Percentiles rank a stretch among this genome's conserved stretches.
phyloP scores from a whole-genome alignment of 352 stramenopile genomes.

The Globisporangium cystogenes region DNA sequence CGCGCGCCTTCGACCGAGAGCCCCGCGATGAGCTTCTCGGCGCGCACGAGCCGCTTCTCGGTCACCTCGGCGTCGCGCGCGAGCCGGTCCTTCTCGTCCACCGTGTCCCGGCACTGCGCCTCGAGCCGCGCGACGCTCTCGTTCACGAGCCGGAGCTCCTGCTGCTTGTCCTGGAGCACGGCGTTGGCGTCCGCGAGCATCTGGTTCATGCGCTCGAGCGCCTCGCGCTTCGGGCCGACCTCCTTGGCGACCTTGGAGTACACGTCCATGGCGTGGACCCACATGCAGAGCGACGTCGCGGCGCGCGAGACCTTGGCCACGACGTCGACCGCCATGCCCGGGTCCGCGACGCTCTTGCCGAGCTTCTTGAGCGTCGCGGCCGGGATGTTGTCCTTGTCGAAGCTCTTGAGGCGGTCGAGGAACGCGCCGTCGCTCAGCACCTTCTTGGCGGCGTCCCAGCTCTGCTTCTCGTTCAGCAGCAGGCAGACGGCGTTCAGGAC shows the following conservation, averaged over 20 bases:
- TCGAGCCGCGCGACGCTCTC: conserved; percentile 88
- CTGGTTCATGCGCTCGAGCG: conserved; percentile 89
- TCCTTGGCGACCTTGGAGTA: conserved; percentile 94
- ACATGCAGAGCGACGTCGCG: conserved; percentile 93
- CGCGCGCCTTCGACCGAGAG: conserved; percentile 88
- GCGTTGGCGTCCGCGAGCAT: conserved; percentile 87
- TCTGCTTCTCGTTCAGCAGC: conserved; percentile 90
- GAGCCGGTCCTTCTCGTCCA: conserved; percentile 90
- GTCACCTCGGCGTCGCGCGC: conserved; percentile 84
- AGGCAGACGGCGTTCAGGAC: conserved; percentile 95
- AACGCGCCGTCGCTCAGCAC: conserved; percentile 85
- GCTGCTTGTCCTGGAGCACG: conserved; percentile 83
- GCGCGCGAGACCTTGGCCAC: conserved; percentile 91
- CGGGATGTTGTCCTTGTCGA: conserved; percentile 95
- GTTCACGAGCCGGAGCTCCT: conserved; percentile 85
- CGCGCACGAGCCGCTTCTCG: conserved; percentile 83
- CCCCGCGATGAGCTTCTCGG: conserved; percentile 90
- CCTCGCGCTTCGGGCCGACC: conserved; percentile 90
- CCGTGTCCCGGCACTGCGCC: conserved; percentile 86
- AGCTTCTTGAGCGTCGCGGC: conserved; percentile 87
- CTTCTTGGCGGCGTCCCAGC: conserved; percentile 92
- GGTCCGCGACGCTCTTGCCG: conserved; percentile 69
- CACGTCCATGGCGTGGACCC: conserved; percentile 92
- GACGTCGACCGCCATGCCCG: conserved; percentile 87
- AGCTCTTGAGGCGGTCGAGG: conserved; percentile 88